phyloP scores from a whole-genome alignment of 192 early-diverging fungal genomes.

The Coemansia sp. region DNA sequence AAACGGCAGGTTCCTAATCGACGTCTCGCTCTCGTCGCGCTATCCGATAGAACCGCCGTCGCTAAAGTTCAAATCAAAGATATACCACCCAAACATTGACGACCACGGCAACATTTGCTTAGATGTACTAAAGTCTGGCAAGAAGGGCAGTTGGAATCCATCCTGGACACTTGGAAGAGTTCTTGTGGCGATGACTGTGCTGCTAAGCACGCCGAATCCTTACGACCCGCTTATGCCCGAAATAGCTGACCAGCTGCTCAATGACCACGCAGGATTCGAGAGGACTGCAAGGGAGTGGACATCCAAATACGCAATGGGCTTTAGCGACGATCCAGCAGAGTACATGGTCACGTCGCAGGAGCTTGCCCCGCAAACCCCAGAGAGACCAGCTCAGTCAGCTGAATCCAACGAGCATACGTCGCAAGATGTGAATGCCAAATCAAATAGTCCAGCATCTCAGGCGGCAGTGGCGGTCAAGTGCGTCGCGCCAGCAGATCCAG shows the following conservation, averaged over 20 bases:
- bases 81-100: constrained; percentile 84
- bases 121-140: constrained; percentile 65
- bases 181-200: constrained; percentile 57
- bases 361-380: neutral
- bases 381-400: neutral
- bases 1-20: constrained; percentile 62
- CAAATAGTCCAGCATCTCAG: neutral
- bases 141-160: constrained; percentile 68
- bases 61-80: constrained; percentile 68
- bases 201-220: constrained; percentile 69
- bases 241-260: constrained; percentile 43
- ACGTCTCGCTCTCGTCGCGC: constrained; percentile 49
- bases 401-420: neutral
- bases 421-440: neutral
- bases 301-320: constrained; percentile 20
- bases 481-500: neutral
- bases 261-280: constrained; percentile 20
- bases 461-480: neutral
- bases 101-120: constrained; percentile 74
- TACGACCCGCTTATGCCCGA: constrained; percentile 74
- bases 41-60: constrained; percentile 77
- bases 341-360: constrained; percentile 18
- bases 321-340: constrained; percentile 19
- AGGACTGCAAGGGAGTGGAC: constrained; percentile 38
- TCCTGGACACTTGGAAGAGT: constrained; percentile 64